Conservation (phyloP, 1,284 basidiomycete species). For the Ganoderma multipileum region DNA sequence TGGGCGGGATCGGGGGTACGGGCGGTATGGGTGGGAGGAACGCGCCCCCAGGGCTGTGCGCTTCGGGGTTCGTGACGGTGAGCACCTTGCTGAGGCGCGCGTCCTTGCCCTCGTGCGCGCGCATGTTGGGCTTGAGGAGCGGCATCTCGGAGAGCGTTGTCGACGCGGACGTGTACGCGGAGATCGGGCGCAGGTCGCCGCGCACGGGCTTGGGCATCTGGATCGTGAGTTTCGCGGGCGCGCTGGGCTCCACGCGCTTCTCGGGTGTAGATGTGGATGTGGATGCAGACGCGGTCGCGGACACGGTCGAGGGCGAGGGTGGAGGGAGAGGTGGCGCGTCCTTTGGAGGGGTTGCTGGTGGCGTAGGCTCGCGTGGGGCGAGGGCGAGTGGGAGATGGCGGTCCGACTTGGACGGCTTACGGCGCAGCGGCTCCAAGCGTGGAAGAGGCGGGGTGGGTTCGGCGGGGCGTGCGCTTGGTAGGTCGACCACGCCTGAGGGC, state of each 20-base stretch:
- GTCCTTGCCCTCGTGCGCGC: neutral
- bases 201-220: slow-evolving; percentile 14
- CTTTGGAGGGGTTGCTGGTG: slow-evolving; percentile 7
- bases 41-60: neutral
- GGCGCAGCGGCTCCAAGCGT: slow-evolving; percentile 21
- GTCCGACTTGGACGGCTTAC: slow-evolving; percentile 18
- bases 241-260: neutral
- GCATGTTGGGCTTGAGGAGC: slow-evolving; percentile 12
- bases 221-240: neutral
- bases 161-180: slow-evolving; percentile 19
- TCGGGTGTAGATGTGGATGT: slow-evolving; percentile 2
- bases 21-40: slow-evolving; percentile 1
- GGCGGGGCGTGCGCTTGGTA: neutral
- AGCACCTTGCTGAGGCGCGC: slow-evolving; percentile 1
- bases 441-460: slow-evolving; percentile 5
- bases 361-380: neutral
- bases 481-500: slow-evolving; percentile 4
- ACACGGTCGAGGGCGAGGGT: neutral
- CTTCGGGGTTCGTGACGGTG: slow-evolving; percentile 1
- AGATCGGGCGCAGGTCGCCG: slow-evolving; percentile 7
- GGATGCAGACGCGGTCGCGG: neutral
- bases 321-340: neutral
- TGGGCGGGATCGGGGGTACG: slow-evolving; percentile 1
- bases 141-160: slow-evolving; percentile 19
- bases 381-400: neutral